A percentile compares a stretch with the other conserved stretches of the same genome.
Evolutionary conservation across 352 stramenopile genomes (phyloP).

Genomic region (Phytopythium aichiense): DNA sequence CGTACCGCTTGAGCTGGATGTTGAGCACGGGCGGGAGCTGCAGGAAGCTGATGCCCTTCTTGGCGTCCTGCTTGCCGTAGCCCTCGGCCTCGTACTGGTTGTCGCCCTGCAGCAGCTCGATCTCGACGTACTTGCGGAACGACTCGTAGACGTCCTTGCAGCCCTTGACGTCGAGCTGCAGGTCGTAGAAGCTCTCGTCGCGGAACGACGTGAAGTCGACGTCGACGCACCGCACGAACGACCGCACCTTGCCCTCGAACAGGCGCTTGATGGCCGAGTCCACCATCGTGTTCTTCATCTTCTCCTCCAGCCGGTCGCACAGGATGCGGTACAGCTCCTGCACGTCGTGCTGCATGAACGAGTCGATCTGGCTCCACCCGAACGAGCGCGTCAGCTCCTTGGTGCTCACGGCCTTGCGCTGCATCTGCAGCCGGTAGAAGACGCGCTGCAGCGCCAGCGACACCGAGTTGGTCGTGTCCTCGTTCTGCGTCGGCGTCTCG

Average conservation of each 20-base stretch:
- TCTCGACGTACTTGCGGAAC: constrained; percentile 91
- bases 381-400: constrained; percentile 93
- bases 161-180: constrained; percentile 92
- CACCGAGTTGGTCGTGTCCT: constrained; percentile 84
- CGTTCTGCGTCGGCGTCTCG: constrained; percentile 62
- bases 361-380: constrained; percentile 88
- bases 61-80: constrained; percentile 88
- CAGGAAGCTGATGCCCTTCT: constrained; percentile 85
- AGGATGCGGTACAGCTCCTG: constrained; percentile 90
- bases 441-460: constrained; percentile 80
- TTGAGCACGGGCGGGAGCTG: constrained; percentile 89
- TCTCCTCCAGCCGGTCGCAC: constrained; percentile 90
- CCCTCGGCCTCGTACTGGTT: constrained; percentile 93
- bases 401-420: constrained; percentile 81
- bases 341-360: constrained; percentile 93
- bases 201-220: constrained; percentile 87
- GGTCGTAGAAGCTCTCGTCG: constrained; percentile 91
- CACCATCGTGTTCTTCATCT: constrained; percentile 88
- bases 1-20: constrained; percentile 91
- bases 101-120: constrained; percentile 91
- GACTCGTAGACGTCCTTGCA: constrained; percentile 86
- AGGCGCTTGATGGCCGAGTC: constrained; percentile 80
- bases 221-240: constrained; percentile 90
- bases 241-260: constrained; percentile 88
- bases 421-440: constrained; percentile 77